These are phyloP conservation scores for Penicillium goetzii DNA, from an alignment of 495 filamentous ascomycete genomes.

Conservation along the genomic window DNA sequence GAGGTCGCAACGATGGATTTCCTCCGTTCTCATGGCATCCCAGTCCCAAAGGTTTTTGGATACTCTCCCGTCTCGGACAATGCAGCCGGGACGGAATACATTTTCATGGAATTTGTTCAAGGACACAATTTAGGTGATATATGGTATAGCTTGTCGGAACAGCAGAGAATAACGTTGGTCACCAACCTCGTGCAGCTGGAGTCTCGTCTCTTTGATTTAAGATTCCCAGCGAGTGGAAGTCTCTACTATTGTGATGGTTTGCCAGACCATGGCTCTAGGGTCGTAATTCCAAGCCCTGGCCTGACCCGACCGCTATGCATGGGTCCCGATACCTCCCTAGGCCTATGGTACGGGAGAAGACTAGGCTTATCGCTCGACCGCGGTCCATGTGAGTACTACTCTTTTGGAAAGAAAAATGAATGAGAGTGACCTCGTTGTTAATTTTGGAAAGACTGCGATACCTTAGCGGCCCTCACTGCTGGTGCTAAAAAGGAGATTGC, in stretches of 20 bases:
- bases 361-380: constrained; percentile 20
- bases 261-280: not conserved
- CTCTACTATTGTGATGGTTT: constrained; percentile 22
- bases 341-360: constrained; percentile 27
- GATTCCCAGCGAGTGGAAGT: constrained; percentile 27
- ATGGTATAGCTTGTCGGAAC: constrained; percentile 23
- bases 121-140: constrained; percentile 20
- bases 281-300: not conserved
- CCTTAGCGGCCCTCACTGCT: constrained; percentile 16
- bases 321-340: constrained; percentile 26
- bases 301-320: constrained; percentile 22
- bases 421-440: not conserved
- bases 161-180: constrained; percentile 14
- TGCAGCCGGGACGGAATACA: constrained; percentile 31
- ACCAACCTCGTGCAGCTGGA: constrained; percentile 21
- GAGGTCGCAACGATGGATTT: constrained; percentile 44
- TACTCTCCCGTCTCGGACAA: constrained; percentile 25
- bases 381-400: constrained; percentile 24
- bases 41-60: constrained; percentile 27
- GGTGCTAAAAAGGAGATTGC: constrained; percentile 26
- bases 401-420: not conserved
- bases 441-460: constrained; percentile 13
- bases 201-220: constrained; percentile 15
- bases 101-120: constrained; percentile 29
- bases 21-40: constrained; percentile 32